Percentiles rank a stretch among this genome's conserved stretches.
Conservation (phyloP, 2,329 filamentous ascomycete genomes). For the Cryphonectria parasitica region DNA sequence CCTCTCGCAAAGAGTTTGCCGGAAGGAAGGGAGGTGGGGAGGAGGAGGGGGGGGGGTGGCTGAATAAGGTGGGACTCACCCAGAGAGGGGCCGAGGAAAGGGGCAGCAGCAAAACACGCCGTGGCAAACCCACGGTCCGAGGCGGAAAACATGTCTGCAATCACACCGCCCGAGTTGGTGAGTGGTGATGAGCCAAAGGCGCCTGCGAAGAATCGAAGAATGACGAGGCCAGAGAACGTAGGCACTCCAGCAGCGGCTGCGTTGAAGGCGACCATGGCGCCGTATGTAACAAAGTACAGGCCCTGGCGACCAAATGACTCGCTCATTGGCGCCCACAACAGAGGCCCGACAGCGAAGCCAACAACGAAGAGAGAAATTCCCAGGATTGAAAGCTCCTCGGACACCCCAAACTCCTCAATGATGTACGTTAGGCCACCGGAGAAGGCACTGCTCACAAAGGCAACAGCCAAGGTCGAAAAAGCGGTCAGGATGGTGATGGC, state of each 20-base stretch:
- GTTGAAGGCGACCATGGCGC: constrained; percentile 62
- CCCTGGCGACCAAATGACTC: constrained; percentile 64
- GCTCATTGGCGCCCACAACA: constrained; percentile 32
- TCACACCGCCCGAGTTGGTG: constrained; percentile 65
- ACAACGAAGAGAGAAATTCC: constrained; percentile 50
- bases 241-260: constrained; percentile 60
- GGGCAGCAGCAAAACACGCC: constrained; percentile 66
- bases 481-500: constrained; percentile 65
- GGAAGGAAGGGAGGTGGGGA: too few relatives aligned
- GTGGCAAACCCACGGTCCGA: constrained; percentile 60
- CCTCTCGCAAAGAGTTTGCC: too few relatives aligned
- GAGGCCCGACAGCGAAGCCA: constrained; percentile 30
- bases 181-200: constrained; percentile 64
- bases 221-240: constrained; percentile 61
- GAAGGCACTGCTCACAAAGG: constrained; percentile 72
- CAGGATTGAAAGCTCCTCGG: constrained; percentile 58
- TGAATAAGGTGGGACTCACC: constrained; percentile 19
- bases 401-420: constrained; percentile 56
- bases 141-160: constrained; percentile 63
- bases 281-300: constrained; percentile 62
- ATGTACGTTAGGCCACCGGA: constrained; percentile 61
- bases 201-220: constrained; percentile 67
- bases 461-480: constrained; percentile 68
- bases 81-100: constrained; percentile 67
- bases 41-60: too few relatives aligned